Evolutionary conservation across 208 protist species (phyloP), one percentile per base, ranked within the genome.

Genomic region (Acanthamoeba sp.): DNA sequence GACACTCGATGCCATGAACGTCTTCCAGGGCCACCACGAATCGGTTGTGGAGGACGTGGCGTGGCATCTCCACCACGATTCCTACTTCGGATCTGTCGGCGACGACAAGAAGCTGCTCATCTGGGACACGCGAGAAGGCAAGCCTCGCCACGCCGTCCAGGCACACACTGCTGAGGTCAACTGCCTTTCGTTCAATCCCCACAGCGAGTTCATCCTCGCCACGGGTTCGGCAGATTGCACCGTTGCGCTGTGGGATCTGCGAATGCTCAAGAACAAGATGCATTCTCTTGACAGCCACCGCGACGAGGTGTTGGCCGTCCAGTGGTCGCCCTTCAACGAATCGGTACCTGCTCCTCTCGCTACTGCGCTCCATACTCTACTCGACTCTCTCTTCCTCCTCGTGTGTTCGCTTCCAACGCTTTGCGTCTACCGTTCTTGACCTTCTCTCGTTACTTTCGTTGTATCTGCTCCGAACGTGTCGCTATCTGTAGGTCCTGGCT

Each of bases 51-150:
- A 99, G 90, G 99, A 99, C 94, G 99, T 99, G 27, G 96, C 94
- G 32, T 99, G 98, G 98, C 98, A 99, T 95, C 69, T 84, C 24
- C 95, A 97, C 40, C 97, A 99, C 57, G 95, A 96, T 0, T 92
- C 96, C 52, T 93, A 99, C 52, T 98, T 99, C 90, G 98, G 97
- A 40, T 99, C 98, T 1, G 98, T 98, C 32, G 98, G 98, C 93
- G 98, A 99, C 96, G 99, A 99, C 96, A 97, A 97, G n/a, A 96
- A 98, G 59, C 95, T 99, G 1, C 85, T 96, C 22, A 87, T 97
- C 48, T 99, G 98, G 98, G 98, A 99, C 95, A 98, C 95, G 29
- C 97, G 82, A 34, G 5, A 78, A 27, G 52, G n/a, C 20, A 95
- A 95, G 71, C 66, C 96, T 16, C 12, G 50, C 20, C 94, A 97